Evolutionary conservation across 495 filamentous ascomycete genomes (phyloP).

Genomic region (Penicillium dipodomyicola): DNA sequence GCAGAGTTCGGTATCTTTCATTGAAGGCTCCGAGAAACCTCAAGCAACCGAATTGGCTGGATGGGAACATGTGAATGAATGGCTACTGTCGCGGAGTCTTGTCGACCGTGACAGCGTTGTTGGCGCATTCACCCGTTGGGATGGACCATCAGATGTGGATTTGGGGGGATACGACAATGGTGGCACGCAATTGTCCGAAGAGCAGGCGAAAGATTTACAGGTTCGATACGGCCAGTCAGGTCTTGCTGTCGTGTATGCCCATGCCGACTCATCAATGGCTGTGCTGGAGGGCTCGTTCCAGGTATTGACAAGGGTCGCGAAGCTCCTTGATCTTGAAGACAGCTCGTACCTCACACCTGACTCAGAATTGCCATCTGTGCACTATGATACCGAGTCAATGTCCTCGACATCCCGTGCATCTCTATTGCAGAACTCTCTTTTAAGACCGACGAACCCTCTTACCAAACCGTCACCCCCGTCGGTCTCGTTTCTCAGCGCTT

Average conservation of each 20-base stretch:
- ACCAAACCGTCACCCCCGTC: constrained; percentile 63
- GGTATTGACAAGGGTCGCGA: constrained; percentile 59
- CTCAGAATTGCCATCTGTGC: constrained; percentile 29
- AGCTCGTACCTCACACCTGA: constrained; percentile 36
- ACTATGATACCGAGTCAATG: constrained; percentile 38
- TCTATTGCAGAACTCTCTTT: constrained; percentile 54
- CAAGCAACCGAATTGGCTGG: constrained; percentile 35
- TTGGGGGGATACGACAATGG: constrained; percentile 63
- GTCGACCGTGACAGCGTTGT: constrained; percentile 51
- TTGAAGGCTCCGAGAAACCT: constrained; percentile 23
- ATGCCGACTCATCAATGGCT: constrained; percentile 55
- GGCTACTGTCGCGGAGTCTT: constrained; percentile 67
- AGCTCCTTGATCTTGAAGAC: constrained; percentile 59
- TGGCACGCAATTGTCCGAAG: constrained; percentile 46
- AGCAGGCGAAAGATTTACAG: constrained; percentile 53
- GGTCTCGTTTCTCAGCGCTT: constrained; percentile 60
- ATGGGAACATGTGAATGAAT: constrained; percentile 80
- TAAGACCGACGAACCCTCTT: constrained; percentile 61
- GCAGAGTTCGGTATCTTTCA: constrained; percentile 31
- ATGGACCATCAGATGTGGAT: constrained; percentile 77
- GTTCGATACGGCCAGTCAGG: constrained; percentile 68
- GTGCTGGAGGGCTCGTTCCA: constrained; percentile 60
- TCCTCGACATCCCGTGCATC: constrained; percentile 45
- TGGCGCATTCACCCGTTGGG: constrained; percentile 68
- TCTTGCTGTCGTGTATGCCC: constrained; percentile 70